Conservation (phyloP, 2,329 filamentous ascomycete species). For the Exophiala bonariae region DNA sequence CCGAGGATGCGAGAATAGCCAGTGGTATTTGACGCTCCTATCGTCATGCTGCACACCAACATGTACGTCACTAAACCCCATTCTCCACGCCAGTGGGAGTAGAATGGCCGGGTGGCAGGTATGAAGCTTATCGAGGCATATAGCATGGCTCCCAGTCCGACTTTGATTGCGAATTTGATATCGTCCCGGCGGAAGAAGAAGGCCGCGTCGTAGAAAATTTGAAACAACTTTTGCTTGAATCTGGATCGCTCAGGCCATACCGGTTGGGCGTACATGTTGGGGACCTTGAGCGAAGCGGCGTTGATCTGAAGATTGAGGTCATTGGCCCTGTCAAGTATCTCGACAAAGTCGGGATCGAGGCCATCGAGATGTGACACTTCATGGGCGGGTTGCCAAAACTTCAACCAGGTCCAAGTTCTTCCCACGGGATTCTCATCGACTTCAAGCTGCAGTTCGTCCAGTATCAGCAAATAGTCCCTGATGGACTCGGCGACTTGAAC, state of each 20-base stretch:
- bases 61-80: conserved; percentile 97
- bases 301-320: conserved; percentile 25
- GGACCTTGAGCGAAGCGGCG: conserved; percentile 10
- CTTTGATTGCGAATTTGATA: conserved; percentile 82
- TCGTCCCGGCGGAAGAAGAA: conserved; percentile 64
- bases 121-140: conserved; percentile 91
- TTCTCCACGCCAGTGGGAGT: conserved; percentile 87
- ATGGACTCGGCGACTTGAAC: conserved; percentile 90
- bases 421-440: conserved; percentile 61
- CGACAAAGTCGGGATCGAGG: conserved; percentile 14
- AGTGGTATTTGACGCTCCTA: conserved; percentile 92
- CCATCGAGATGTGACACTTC: conserved; percentile 31
- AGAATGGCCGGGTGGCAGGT: conserved; percentile 72
- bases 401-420: conserved; percentile 81
- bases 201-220: conserved; percentile 55
- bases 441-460: conserved; percentile 78
- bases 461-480: conserved; percentile 74
- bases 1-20: conserved; percentile 83
- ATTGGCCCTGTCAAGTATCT: conserved; percentile 13
- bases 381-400: conserved; percentile 62
- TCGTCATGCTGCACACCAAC: conserved; percentile 97
- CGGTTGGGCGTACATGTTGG: conserved; percentile 7
- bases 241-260: conserved; percentile 13
- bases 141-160: conserved; percentile 82
- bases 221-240: conserved; percentile 23